Percentiles rank a stretch among this genome's conserved stretches.
Evolutionary conservation across 495 filamentous ascomycete species (phyloP).

Genomic region (Podospora conica): DNA sequence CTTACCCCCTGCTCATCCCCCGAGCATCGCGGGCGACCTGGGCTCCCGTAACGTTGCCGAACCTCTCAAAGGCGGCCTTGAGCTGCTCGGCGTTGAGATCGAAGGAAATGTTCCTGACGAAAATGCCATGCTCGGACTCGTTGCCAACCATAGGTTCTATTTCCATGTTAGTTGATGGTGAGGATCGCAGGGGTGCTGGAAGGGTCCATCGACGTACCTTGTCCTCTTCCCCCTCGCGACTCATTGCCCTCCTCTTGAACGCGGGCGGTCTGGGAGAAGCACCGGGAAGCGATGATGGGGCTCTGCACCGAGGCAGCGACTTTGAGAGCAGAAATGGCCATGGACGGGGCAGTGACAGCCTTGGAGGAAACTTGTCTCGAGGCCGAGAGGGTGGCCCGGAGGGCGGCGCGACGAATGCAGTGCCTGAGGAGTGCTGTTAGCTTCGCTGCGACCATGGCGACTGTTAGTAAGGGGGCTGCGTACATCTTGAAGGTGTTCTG

Average conservation of each 20-base stretch:
- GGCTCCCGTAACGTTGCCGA: constrained; percentile 51
- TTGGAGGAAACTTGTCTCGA: constrained; percentile 4
- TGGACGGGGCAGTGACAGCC: neutral
- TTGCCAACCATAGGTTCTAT: no score
- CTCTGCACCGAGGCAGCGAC: neutral
- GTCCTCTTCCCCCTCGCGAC: neutral
- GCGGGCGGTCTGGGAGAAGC: constrained; percentile 13
- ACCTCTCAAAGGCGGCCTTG: constrained; percentile 57
- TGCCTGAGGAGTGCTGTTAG: constrained; percentile 3
- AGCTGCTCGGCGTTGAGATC: constrained; percentile 72
- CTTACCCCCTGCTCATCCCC: constrained; percentile 85
- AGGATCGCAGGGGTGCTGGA: no score
- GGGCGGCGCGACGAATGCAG: constrained; percentile 6
- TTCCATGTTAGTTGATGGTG: neutral
- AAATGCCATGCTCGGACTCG: constrained; percentile 27
- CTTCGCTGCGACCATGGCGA: neutral
- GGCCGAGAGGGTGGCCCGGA: constrained; percentile 1
- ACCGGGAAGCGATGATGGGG: neutral
- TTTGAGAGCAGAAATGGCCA: neutral
- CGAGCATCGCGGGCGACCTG: constrained; percentile 61
- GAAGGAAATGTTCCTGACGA: constrained; percentile 82
- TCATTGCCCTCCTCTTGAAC: constrained; percentile 3
- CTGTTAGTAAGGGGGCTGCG: neutral
- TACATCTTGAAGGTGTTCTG: constrained; percentile 1
- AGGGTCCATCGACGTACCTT: neutral